These are phyloP conservation scores for Eimeria necatrix DNA, from an alignment of 169 alveolate genomes.

Conservation along the genomic window DNA sequence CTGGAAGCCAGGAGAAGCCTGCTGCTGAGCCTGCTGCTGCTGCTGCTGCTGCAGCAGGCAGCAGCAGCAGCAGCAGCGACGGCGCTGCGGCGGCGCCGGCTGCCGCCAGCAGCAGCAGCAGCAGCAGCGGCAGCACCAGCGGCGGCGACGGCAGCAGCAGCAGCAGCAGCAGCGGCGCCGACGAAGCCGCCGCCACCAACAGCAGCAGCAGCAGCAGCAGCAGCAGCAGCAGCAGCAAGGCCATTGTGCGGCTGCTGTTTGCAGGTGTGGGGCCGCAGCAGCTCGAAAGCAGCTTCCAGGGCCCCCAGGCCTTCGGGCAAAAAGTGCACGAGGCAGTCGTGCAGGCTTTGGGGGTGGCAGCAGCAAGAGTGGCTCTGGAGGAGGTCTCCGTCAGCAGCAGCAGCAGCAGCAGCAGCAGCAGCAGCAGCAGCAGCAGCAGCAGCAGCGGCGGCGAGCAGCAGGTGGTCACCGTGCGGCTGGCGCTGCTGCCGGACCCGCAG, in stretches of 20 bases:
- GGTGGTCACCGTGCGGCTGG: not conserved
- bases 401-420: not conserved
- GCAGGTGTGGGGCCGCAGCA: not conserved
- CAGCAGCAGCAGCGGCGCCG: not conserved
- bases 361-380: not conserved
- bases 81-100: not conserved
- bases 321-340: constrained; percentile 29
- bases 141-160: not conserved
- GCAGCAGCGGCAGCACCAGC: not conserved
- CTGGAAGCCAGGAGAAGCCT: not conserved
- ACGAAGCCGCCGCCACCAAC: not conserved
- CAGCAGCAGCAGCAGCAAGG: constrained; percentile 27
- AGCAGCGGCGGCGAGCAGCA: not conserved
- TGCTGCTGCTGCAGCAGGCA: too few species aligned
- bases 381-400: not conserved
- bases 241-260: constrained; percentile 9
- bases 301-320: constrained; percentile 20
- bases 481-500: not conserved
- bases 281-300: constrained; percentile 2
- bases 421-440: not conserved
- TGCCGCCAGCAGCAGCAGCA: not conserved
- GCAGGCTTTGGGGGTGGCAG: constrained; percentile 30
- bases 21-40: too few species aligned
- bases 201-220: not conserved
- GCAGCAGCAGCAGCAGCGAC: too few species aligned